These are phyloP conservation scores for Phytophthora sojae DNA, from an alignment of 352 stramenopile genomes.

Conservation along the genomic window DNA sequence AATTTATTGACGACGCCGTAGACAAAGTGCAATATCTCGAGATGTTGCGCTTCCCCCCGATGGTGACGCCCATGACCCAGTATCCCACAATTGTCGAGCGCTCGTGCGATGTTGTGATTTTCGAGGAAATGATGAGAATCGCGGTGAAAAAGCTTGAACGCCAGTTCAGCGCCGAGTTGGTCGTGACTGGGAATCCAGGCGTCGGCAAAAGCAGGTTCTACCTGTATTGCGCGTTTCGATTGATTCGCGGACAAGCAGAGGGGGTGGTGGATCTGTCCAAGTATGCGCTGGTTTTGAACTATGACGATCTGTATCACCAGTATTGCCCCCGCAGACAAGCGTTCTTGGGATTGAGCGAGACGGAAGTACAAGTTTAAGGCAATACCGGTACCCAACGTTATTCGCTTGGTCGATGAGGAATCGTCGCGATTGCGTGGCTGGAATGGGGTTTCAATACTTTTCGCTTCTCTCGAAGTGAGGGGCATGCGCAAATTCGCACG, in stretches of 20 bases:
- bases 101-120: background rate
- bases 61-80: background rate
- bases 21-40: background rate
- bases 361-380: background rate
- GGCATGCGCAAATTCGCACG: background rate
- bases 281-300: background rate
- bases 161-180: background rate
- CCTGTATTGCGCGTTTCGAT: background rate
- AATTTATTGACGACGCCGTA: too few relatives aligned
- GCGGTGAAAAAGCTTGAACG: background rate
- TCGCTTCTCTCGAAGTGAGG: background rate
- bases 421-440: background rate
- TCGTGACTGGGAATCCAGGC: background rate
- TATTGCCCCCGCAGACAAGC: background rate
- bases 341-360: background rate
- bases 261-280: background rate
- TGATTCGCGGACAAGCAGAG: background rate
- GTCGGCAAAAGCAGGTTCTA: background rate
- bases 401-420: background rate
- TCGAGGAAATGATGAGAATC: background rate
- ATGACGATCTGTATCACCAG: background rate
- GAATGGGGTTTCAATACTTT: background rate
- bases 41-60: background rate
- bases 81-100: too few relatives aligned
- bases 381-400: background rate